Percentiles rank a stretch among this genome's conserved stretches.
These are phyloP conservation scores for Phyllosticta citriasiana DNA, from an alignment of 2,329 filamentous ascomycete genomes.

Conservation along the genomic window DNA sequence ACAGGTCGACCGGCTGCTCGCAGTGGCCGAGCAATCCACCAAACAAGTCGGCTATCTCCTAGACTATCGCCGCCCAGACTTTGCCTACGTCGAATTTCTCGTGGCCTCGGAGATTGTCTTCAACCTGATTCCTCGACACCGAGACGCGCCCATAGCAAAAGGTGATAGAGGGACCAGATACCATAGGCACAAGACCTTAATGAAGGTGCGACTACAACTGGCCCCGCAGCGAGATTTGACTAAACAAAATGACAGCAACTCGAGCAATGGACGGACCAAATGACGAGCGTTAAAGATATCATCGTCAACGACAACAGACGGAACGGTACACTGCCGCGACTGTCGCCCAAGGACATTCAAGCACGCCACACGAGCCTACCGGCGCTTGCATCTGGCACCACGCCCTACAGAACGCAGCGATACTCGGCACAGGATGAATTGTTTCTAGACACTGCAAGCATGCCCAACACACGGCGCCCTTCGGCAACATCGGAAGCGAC, in stretches of 20 bases:
- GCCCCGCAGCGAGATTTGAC: neutral
- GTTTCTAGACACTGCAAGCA: constrained; percentile 12
- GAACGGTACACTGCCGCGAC: constrained; percentile 42
- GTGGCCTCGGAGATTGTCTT: constrained; percentile 70
- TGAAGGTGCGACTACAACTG: constrained; percentile 14
- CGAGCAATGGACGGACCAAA: constrained; percentile 28
- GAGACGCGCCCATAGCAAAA: constrained; percentile 59
- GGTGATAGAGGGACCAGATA: constrained; percentile 41
- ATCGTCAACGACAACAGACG: constrained; percentile 43
- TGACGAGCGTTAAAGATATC: constrained; percentile 39
- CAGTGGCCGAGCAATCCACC: constrained; percentile 31
- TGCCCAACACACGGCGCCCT: constrained; percentile 11
- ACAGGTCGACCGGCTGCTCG: constrained; percentile 32
- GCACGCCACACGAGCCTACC: neutral
- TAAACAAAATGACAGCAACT: neutral
- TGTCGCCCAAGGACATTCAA: neutral
- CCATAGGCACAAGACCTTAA: constrained; percentile 37
- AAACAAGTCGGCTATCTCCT: constrained; percentile 47
- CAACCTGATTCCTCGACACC: constrained; percentile 65
- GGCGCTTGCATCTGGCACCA: neutral
- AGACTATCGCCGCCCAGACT: constrained; percentile 55
- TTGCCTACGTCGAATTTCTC: constrained; percentile 76
- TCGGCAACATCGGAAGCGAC: constrained; percentile 17
- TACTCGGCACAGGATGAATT: constrained; percentile 11
- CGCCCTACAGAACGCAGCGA: constrained; percentile 1